Evolutionary conservation across 2,329 filamentous ascomycete genomes (phyloP).

Genomic region (Bipolaris cookei): DNA sequence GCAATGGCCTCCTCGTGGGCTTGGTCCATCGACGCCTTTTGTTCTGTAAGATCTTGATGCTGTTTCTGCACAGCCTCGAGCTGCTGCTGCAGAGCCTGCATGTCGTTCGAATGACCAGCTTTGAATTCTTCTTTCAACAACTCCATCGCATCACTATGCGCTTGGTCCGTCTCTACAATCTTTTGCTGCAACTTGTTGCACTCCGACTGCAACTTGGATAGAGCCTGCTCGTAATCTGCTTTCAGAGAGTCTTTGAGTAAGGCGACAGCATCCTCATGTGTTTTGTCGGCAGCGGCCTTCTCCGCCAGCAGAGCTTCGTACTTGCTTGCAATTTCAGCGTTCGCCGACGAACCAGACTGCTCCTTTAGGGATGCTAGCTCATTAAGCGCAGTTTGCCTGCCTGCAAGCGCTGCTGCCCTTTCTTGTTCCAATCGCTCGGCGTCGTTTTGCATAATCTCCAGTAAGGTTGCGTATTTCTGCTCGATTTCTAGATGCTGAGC

Average conservation of each 20-base stretch:
- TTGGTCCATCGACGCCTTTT: conserved; percentile 37
- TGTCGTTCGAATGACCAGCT: conserved; percentile 37
- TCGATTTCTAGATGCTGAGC: conserved; percentile 38
- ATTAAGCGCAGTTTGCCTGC: conserved; percentile 35
- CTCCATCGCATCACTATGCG: conserved; percentile 42
- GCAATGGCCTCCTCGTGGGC: conserved; percentile 47
- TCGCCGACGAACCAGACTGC: conserved; percentile 22
- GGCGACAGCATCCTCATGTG: conserved; percentile 37
- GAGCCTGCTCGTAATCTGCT: conserved; percentile 33
- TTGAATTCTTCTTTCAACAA: conserved; percentile 39
- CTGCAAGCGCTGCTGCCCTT: conserved; percentile 30
- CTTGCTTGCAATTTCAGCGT: conserved; percentile 32
- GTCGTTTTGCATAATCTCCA: conserved; percentile 40
- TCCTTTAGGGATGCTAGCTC: conserved; percentile 33
- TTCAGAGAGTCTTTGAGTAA: conserved; percentile 36
- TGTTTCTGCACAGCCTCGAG: conserved; percentile 37
- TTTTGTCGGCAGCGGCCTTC: conserved; percentile 35
- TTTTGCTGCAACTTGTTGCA: conserved; percentile 32
- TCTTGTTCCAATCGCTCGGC: conserved; percentile 36
- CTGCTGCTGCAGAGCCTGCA: conserved; percentile 31
- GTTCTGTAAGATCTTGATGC: conserved; percentile 36
- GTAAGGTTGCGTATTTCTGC: conserved; percentile 36
- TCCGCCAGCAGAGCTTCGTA: conserved; percentile 39
- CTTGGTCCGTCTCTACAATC: conserved; percentile 34
- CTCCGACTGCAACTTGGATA: conserved; percentile 35